Percentiles rank a stretch among this genome's conserved stretches.
Conservation (phyloP, 345 rosid genomes). For the Eucalyptus marginata region DNA sequence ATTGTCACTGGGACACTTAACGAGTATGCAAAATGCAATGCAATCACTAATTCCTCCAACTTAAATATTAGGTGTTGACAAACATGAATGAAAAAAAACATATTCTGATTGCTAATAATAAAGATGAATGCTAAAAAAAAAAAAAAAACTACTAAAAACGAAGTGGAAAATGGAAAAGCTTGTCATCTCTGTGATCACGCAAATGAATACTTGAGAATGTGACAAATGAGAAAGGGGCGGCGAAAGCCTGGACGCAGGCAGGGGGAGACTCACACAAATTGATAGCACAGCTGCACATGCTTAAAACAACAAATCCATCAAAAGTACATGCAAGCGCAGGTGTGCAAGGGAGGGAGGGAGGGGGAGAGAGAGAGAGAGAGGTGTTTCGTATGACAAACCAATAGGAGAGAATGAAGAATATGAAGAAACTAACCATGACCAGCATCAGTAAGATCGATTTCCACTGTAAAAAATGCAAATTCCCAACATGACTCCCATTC, state of each 20-base stretch:
- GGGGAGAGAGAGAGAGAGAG: neutral
- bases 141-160: neutral
- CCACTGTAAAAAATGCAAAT: slow-evolving; percentile 62
- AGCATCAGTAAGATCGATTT: slow-evolving; percentile 62
- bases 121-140: neutral
- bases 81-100: neutral
- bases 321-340: neutral
- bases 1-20: neutral
- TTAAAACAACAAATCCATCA: neutral
- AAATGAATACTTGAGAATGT: neutral
- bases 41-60: neutral
- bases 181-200: neutral
- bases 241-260: neutral
- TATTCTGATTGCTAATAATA: neutral
- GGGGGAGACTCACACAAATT: neutral
- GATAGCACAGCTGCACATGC: neutral
- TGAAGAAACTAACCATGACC: slow-evolving; percentile 66
- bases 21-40: neutral
- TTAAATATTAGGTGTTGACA: neutral
- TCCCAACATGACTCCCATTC: slow-evolving; percentile 45
- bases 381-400: neutral
- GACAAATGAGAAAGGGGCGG: neutral
- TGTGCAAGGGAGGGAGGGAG: neutral
- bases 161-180: neutral
- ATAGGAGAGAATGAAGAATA: neutral